Base-by-base conservation (phyloP, 441 rosid species). In the Erysimum cheiri region DNA sequence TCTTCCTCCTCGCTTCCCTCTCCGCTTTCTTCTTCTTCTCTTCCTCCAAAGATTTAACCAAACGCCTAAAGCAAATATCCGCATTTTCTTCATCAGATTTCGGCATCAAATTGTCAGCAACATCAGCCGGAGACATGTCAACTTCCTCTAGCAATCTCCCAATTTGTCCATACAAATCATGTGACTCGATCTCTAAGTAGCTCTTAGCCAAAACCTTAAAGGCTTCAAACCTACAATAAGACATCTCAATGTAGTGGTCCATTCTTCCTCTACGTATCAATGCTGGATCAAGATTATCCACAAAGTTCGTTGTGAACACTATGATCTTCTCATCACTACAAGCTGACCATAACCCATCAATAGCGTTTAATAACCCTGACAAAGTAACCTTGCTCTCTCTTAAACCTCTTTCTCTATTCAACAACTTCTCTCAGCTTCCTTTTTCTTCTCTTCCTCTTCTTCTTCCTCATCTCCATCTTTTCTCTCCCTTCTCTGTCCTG, bases 211-310 rank as follows among this genome's bases (percentile, higher is more conserved):
- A 31, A 31, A 53, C 58, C 37, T 53, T 29, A 7, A 53, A 29
- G 0, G 36, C 57, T 28, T 52, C 57, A 52, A 52, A 52, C 8
- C 32, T 50, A 1, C 55, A 50, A 24, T 50, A 29, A 29, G 58
- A 53, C 58, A 53, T 53, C 22, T 53, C 58, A n/a, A 29, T 53
- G 9, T n/a, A 19, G 19, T 53, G n/a, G 22, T 53, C 58, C 58
- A 53, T 53, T 60, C 82, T 73, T 37, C 82, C 82, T 62, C 76
- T 76, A 53, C 87, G 63, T 7, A 81, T 80, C 8, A 80, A 37
- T 9, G 87, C 82, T 0, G 77, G 77, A 63, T 78, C 82, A 4
- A 80, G 85, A 31, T 81, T 81, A 5, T 84, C 84, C 8, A 80
- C 29, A 61, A 64, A 50, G 26, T 84, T 84, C 0, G 84, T 84